Conservation (phyloP, 2,329 filamentous ascomycete genomes). For the Capronia americana region DNA sequence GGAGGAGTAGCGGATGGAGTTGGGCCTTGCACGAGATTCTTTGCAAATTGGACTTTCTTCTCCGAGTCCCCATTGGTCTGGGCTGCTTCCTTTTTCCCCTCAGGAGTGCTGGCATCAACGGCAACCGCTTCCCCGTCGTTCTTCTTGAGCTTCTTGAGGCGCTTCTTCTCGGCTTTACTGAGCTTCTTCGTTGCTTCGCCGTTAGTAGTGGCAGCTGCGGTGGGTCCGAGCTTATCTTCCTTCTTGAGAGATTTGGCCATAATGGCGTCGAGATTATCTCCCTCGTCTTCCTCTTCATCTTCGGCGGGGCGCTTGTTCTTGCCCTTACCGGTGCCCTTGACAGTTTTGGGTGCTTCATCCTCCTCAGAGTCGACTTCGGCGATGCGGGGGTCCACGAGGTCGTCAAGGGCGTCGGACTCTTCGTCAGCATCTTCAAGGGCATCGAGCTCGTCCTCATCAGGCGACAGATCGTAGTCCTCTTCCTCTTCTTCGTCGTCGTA, state of each 20-base stretch:
- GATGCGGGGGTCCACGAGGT: constrained; percentile 78
- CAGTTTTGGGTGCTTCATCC: constrained; percentile 67
- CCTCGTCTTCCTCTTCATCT: constrained; percentile 61
- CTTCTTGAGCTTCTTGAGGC: constrained; percentile 97
- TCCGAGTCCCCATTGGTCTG: constrained; percentile 65
- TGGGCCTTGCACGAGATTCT: constrained; percentile 97
- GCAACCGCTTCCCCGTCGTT: constrained; percentile 86
- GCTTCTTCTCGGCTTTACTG: constrained; percentile 97
- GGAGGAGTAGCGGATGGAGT: constrained; percentile 68
- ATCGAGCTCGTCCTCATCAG: constrained; percentile 77
- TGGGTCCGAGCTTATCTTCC: constrained; percentile 46
- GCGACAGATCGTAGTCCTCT: constrained; percentile 79
- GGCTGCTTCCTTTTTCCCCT: constrained; percentile 65
- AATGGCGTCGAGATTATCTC: constrained; percentile 73
- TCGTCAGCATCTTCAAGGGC: constrained; percentile 59
- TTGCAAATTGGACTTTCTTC: constrained; percentile 93
- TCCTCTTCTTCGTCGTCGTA: constrained; percentile 64
- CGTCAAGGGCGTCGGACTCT: constrained; percentile 78
- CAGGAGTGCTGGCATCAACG: constrained; percentile 50
- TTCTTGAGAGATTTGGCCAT: constrained; percentile 74
- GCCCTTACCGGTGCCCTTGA: constrained; percentile 59
- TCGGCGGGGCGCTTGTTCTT: constrained; percentile 96
- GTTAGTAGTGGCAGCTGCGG: constrained; percentile 47
- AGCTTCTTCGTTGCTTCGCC: constrained; percentile 70
- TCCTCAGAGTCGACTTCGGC: constrained; percentile 79